Percentiles rank a stretch among this genome's conserved stretches.
phyloP scores from a whole-genome alignment of 2,329 filamentous ascomycete species.

The Aureobasidium sp. region DNA sequence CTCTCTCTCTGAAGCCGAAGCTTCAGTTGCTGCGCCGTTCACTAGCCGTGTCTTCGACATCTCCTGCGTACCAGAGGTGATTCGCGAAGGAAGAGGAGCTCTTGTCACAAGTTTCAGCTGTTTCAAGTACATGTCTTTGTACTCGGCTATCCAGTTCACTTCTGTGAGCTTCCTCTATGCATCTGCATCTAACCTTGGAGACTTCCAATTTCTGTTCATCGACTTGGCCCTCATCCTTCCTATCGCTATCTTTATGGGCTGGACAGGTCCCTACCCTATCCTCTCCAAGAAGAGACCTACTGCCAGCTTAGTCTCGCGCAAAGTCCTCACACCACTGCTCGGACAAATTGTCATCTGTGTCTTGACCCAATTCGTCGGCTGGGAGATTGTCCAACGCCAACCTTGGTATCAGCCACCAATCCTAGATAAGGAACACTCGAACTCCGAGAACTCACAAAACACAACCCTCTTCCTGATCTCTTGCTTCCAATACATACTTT shows the following conservation, averaged over 20 bases:
- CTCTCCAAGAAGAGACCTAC: conserved; percentile 82
- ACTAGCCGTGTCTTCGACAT: conserved; percentile 95
- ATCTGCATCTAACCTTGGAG: conserved; percentile 85
- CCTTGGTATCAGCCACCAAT: conserved; percentile 81
- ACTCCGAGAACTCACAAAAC: conserved; percentile 88
- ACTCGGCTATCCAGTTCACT: conserved; percentile 98
- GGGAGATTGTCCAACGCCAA: conserved; percentile 67
- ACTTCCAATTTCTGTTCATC: conserved; percentile 97
- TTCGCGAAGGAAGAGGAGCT: conserved; percentile 84
- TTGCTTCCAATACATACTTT: conserved; percentile 91
- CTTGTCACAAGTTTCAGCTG: conserved; percentile 98
- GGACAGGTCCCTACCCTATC: conserved; percentile 74
- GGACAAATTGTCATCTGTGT: conserved; percentile 83
- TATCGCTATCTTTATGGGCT: conserved; percentile 98
- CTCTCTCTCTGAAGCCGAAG: conserved; percentile 92
- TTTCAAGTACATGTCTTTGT: conserved; percentile 99
- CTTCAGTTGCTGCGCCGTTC: conserved; percentile 95
- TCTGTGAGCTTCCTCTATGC: conserved; percentile 95
- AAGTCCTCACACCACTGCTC: conserved; percentile 81
- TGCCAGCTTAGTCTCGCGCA: conserved; percentile 83
- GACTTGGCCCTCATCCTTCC: conserved; percentile 87
- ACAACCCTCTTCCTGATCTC: conserved; percentile 83
- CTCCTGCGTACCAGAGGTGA: conserved; percentile 86
- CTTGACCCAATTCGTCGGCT: conserved; percentile 66
- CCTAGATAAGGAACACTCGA: conserved; percentile 69